Evolutionary conservation across 306 rosid genomes (phyloP), one percentile per base, ranked within the genome.

Genomic region (Vigna mungo): DNA sequence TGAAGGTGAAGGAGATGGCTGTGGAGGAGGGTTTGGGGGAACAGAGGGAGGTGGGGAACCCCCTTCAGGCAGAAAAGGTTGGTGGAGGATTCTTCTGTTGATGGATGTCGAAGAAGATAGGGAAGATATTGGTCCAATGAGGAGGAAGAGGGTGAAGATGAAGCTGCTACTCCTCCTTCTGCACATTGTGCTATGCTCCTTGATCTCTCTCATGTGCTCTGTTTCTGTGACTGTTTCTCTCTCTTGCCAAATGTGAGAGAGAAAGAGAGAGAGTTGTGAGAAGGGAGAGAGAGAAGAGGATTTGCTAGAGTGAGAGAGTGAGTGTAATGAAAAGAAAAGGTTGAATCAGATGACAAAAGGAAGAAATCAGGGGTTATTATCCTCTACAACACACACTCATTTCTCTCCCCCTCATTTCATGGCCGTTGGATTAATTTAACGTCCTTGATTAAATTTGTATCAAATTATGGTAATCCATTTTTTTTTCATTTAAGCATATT

Each of bases 51-150:
- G 85, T 17, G 67, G 70, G 1, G 86, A 52, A 44, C 82, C 82
- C 1, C 80, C 82, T 3, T 77, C 55, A 0, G 94, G 89, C 3
- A 46, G 5, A 3, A 81, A 52, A 1, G 98, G 98, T 68, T 94
- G 87, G 63, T 92, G 98, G 61, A 92, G 96, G 82, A 85, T 49
- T 9, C 98, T 80, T 4, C 94, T 85, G 62, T 60, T 13, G 56
- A 9, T 56, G 61, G 49, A 13, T 16, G 76, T 43, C 5, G 64
- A 55, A 7, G 80, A 41, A 10, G 80, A 73, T 10, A 65, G 21
- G 36, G 32, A 43, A 23, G 16, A 32, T 76, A 43, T 0, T 18
- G 55, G 59, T 32, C 49, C 62, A n/a, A 83, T 21, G 59, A 86
- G 7, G 76, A 81, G 0, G 80, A 81, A 27, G 65, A 70, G 18